These are phyloP conservation scores for Xylariales sp. DNA, from an alignment of 2,329 filamentous ascomycete species.

Conservation along the genomic window DNA sequence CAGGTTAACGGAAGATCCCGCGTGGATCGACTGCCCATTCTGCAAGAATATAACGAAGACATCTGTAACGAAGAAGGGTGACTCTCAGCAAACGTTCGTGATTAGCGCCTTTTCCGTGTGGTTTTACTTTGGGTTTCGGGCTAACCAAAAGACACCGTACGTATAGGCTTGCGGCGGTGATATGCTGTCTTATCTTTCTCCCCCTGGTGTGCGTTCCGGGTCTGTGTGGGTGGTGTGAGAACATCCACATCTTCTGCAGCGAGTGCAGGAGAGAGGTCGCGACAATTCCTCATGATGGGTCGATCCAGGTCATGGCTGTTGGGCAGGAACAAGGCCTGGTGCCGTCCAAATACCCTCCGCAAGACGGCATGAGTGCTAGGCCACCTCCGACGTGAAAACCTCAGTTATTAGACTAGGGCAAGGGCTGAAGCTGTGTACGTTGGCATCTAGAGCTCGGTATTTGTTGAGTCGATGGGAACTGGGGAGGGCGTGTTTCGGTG, in stretches of 20 bases:
- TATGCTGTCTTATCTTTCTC: slow-evolving; percentile 31
- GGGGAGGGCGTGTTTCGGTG: too few relatives aligned
- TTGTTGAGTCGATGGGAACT: too few relatives aligned
- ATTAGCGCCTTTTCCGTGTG: neutral
- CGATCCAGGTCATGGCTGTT: slow-evolving; percentile 14
- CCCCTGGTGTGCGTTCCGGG: slow-evolving; percentile 31
- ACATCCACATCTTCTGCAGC: slow-evolving; percentile 29
- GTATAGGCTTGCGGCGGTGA: slow-evolving; percentile 24
- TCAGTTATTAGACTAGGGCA: too few relatives aligned
- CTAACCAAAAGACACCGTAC: neutral
- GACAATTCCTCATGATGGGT: slow-evolving; percentile 33
- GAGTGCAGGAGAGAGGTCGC: slow-evolving; percentile 25
- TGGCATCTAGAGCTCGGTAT: too few relatives aligned
- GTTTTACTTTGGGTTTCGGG: too few relatives aligned
- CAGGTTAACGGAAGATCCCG: neutral
- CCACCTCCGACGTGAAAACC: too few relatives aligned
- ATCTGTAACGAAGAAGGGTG: slow-evolving; percentile 15
- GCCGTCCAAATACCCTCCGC: too few relatives aligned
- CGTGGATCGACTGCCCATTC: slow-evolving; percentile 36
- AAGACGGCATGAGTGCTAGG: too few relatives aligned
- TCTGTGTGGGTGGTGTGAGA: slow-evolving; percentile 29
- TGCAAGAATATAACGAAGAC: slow-evolving; percentile 31
- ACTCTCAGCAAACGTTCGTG: slow-evolving; percentile 32
- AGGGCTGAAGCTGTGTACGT: too few relatives aligned
- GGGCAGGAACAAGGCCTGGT: too few relatives aligned